Evolutionary conservation across 106 monocot genomes (phyloP).

Genomic region (Dendrobium catenatum): DNA sequence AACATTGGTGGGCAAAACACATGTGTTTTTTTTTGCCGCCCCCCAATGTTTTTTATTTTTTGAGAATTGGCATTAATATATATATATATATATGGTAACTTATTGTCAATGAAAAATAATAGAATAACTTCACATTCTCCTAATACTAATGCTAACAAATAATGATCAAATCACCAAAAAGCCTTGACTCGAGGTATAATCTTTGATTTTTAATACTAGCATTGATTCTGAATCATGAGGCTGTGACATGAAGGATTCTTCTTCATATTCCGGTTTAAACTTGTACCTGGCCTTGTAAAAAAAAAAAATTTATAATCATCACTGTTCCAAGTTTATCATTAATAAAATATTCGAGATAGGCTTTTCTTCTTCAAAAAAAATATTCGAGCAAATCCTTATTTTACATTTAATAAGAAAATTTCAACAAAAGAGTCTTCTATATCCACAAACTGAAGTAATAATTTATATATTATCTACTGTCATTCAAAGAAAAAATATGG

Average conservation of each 20-base stretch:
- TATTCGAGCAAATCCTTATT: background rate
- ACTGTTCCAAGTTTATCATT: background rate
- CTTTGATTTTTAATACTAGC: background rate
- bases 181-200: background rate
- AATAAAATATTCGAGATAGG: background rate
- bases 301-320: background rate
- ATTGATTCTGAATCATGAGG: background rate
- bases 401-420: background rate
- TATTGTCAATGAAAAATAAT: no score
- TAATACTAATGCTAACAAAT: no score
- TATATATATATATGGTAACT: no score
- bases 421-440: background rate
- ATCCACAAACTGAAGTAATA: background rate
- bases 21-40: no score
- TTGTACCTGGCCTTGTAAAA: background rate
- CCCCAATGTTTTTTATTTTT: no score
- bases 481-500: background rate
- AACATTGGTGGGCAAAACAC: no score
- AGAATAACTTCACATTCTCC: no score
- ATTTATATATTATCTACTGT: background rate
- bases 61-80: no score
- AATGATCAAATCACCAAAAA: background rate
- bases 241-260: background rate
- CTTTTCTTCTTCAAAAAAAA: background rate
- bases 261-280: background rate